Evolutionary conservation across 257 asterid genomes (phyloP), one percentile per base, ranked within the genome.

Genomic region (Cynanchum wilfordii): DNA sequence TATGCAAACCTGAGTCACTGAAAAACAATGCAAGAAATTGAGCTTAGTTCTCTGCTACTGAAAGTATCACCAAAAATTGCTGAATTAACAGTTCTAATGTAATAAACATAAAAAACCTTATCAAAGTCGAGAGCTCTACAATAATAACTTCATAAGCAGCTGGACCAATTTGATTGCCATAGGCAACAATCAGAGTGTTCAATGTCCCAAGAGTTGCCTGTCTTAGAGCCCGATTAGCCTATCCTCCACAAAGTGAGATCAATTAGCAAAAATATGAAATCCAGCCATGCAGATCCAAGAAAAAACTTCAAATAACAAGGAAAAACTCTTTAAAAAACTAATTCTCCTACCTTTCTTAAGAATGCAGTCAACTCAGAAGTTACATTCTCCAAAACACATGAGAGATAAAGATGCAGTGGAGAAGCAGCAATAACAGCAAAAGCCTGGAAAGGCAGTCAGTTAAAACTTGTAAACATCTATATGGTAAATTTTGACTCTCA

Each of bases 181-280:
- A 95, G 66, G 96, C 98, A 17, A 92, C 96, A 52, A 92, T 90
- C 79, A 95, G 83, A 40, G 96, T 90, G 87, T 90, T 92, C 70
- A 95, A 85, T 19, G 99, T 92, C 76, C 98, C 99, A 36, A 95
- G 88, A 62, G 98, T 95, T 52, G 98, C 96, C 77, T 92, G 99
- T 80, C 98, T 86, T 64, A 95, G 79, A 8, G 98, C 96, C 76
- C 98, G 96, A 79, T 95, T 95, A 75, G 99, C 98, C 99, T 95
- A 82, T 79, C 59, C 65, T 72, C 83, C 78, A 71, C 55, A 83
- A 65, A 12, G 52, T 40, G 47, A 76, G 77, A 83, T 27, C 70
- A 56, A 54, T 76, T 33, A 76, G 49, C 11, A 59, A 69, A 25
- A 40, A 2, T 47, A 51, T 12, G 50, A 59, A 69, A 38, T 52